Evolutionary conservation across 2,329 filamentous ascomycete genomes (phyloP).

Genomic region (Penicillium sp.): DNA sequence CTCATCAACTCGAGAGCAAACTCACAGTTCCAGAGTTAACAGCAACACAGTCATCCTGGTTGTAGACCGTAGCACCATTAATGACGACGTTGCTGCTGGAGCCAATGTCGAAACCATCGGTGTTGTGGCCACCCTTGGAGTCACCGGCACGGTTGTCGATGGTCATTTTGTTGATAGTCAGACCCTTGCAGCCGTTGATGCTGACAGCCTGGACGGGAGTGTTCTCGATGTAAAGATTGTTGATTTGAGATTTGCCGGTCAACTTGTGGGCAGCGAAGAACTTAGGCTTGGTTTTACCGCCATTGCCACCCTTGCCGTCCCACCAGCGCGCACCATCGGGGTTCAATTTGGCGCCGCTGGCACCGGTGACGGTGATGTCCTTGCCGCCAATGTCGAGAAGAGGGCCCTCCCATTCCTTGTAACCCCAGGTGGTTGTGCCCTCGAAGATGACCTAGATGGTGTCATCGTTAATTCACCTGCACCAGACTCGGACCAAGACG

Average conservation of each 20-base stretch:
- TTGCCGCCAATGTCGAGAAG: constrained; percentile 57
- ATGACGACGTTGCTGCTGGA: constrained; percentile 6
- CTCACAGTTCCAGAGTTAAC: constrained; percentile 10
- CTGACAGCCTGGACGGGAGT: constrained; percentile 33
- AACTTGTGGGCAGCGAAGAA: constrained; percentile 48
- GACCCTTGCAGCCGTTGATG: constrained; percentile 39
- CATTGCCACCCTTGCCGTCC: constrained; percentile 49
- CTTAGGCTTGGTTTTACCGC: constrained; percentile 56
- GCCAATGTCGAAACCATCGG: constrained; percentile 10
- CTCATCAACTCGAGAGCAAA: not conserved
- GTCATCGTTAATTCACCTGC: too few relatives aligned
- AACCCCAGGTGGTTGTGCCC: constrained; percentile 62
- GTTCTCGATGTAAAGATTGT: constrained; percentile 28
- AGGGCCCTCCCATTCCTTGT: constrained; percentile 60
- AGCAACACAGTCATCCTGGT: constrained; percentile 11
- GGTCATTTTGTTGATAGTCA: constrained; percentile 48
- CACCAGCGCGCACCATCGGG: constrained; percentile 42
- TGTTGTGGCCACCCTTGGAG: constrained; percentile 8
- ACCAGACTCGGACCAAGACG: not conserved
- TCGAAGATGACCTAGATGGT: constrained; percentile 51
- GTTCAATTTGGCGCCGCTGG: constrained; percentile 49
- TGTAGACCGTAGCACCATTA: constrained; percentile 7
- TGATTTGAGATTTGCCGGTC: constrained; percentile 25
- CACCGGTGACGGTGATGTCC: constrained; percentile 50
- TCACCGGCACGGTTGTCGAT: constrained; percentile 55